Percentiles rank a stretch among this genome's conserved stretches.
These are phyloP conservation scores for Colletotrichum sp. DNA, from an alignment of 2,329 filamentous ascomycete genomes.

Conservation along the genomic window DNA sequence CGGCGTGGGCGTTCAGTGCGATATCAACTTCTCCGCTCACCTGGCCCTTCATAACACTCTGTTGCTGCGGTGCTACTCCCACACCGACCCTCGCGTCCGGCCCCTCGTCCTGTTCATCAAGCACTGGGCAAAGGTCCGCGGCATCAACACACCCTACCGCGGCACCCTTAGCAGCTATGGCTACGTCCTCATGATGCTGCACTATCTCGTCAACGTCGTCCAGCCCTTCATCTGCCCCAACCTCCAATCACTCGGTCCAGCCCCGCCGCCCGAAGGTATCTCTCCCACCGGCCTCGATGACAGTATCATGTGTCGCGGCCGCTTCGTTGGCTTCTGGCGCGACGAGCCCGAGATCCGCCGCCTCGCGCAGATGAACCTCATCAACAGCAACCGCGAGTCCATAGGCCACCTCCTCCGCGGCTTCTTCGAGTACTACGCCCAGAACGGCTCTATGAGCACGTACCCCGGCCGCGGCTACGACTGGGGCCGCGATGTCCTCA, in stretches of 20 bases:
- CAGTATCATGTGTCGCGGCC: conserved; percentile 62
- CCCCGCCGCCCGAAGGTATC: conserved; percentile 35
- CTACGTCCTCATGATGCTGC: conserved; percentile 90
- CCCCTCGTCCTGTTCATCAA: conserved; percentile 87
- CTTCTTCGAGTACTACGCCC: conserved; percentile 88
- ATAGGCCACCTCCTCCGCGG: conserved; percentile 76
- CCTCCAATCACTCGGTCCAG: conserved; percentile 66
- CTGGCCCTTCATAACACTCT: conserved; percentile 84
- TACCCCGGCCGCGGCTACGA: conserved; percentile 67
- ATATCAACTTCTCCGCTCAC: conserved; percentile 90
- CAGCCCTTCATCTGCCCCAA: conserved; percentile 85
- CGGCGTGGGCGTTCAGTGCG: conserved; percentile 83
- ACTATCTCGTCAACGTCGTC: conserved; percentile 85
- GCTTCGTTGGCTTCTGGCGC: conserved; percentile 78
- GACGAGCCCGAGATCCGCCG: conserved; percentile 72
- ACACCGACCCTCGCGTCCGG: conserved; percentile 77
- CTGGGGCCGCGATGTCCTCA: conserved; percentile 82
- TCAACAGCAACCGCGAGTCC: conserved; percentile 73
- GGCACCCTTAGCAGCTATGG: conserved; percentile 90
- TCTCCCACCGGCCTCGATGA: conserved; percentile 39
- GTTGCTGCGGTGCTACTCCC: conserved; percentile 82
- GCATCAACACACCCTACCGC: conserved; percentile 85
- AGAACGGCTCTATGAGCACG: conserved; percentile 58
- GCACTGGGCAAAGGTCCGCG: conserved; percentile 84
- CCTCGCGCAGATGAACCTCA: conserved; percentile 60